Percentiles rank a stretch among this genome's conserved stretches.
Evolutionary conservation across 164 flowering plant genomes (phyloP).

Genomic region (Vitis rotundifolia): DNA sequence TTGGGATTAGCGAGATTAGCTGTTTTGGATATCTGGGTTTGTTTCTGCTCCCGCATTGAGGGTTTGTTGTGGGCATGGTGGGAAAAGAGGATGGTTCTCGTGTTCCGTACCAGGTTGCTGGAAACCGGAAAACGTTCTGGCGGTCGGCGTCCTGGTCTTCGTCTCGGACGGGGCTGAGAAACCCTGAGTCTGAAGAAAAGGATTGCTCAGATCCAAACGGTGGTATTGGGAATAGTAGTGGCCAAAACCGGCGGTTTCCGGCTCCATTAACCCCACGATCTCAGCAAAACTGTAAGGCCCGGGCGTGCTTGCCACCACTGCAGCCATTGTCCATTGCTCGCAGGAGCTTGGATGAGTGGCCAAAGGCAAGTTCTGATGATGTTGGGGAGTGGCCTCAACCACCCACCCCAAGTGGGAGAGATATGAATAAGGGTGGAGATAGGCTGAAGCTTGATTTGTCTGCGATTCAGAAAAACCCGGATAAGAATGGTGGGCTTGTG

Average conservation of each 20-base stretch:
- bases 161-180: slow-evolving; percentile 43
- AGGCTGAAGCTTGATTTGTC: slow-evolving; percentile 85
- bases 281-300: slow-evolving; percentile 56
- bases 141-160: slow-evolving; percentile 88
- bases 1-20: not conserved
- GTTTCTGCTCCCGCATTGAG: not conserved
- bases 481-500: slow-evolving; percentile 51
- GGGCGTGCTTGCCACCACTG: slow-evolving; percentile 78
- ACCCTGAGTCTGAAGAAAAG: slow-evolving; percentile 34
- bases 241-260: slow-evolving; percentile 46
- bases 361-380: slow-evolving; percentile 88
- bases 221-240: slow-evolving; percentile 23
- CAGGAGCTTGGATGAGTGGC: slow-evolving; percentile 89
- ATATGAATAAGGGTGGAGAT: slow-evolving; percentile 43
- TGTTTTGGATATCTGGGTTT: slow-evolving; percentile 9
- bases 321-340: slow-evolving; percentile 84
- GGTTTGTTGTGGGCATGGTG: slow-evolving; percentile 46
- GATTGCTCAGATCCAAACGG: slow-evolving; percentile 39
- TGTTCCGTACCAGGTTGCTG: slow-evolving; percentile 39
- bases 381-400: slow-evolving; percentile 89
- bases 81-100: slow-evolving; percentile 57
- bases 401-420: slow-evolving; percentile 70
- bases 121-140: slow-evolving; percentile 58
- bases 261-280: slow-evolving; percentile 76
- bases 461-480: slow-evolving; percentile 50